Evolutionary conservation across 257 asterid species (phyloP), one percentile per base, ranked within the genome.

Genomic region (Gentiana dahurica): DNA sequence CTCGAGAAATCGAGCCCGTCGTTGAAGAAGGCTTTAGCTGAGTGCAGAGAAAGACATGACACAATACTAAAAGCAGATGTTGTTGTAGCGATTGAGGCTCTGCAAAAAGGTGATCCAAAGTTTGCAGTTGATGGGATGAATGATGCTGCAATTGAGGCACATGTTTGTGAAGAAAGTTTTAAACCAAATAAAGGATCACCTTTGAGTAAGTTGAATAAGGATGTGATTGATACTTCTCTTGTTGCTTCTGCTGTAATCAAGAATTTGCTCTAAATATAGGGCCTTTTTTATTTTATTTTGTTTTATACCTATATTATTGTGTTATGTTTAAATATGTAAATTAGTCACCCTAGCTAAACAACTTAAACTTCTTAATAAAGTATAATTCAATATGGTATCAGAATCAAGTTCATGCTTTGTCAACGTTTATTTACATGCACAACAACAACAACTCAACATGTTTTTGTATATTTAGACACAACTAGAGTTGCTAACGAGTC

Each of bases 31-130:
- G 68, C 68, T 1, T 56, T 71, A 37, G 45, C 36, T 12, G 11
- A 11, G 13, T 69, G 70, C 46, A 32, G 1, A 1, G 3, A 4
- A 4, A 35, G 43, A 3, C 54, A 71, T 37, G 45, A 12, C 13
- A 62, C 51, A 6, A 67, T 53, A 8, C 15, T 61, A 38, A 43
- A 59, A 0, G 33, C 10, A 34, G 49, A 58, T 54, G 34, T 62
- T 10, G 34, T 49, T 4, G 61, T 37, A 49, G 77, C 77, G 5
- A 46, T 58, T 36, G 76, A 71, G 41, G 72, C 69, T 12, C 8
- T 71, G 47, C 53, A 47, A 12, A 66, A 71, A 64, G 73, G 77
- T 4, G 46, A 63, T 36, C 77, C 77, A 2, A 67, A 72, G 36
- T 72, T 72, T 39, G 73, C 70, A 1, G 73, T 67, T 56, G 70